phyloP scores from a whole-genome alignment of 176 grass and related monocot species.

The Avena insularis region DNA sequence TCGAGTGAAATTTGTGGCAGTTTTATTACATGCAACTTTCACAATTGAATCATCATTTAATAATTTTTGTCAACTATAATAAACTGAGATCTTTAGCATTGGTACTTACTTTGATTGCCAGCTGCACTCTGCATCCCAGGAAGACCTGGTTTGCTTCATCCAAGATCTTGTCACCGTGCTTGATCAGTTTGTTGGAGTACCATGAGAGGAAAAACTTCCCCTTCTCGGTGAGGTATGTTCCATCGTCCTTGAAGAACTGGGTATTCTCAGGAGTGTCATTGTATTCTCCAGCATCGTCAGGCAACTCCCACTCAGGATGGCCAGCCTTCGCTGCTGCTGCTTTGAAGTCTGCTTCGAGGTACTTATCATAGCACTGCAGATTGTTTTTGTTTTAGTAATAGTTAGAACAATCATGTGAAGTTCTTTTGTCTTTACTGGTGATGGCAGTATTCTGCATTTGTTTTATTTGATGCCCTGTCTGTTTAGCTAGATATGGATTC shows the following conservation, averaged over 20 bases:
- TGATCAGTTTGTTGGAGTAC: constrained; percentile 94
- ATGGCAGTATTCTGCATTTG: neutral
- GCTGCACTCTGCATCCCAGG: constrained; percentile 68
- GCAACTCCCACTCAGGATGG: constrained; percentile 88
- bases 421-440: constrained; percentile 1
- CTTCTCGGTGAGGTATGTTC: constrained; percentile 66
- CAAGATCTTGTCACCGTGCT: constrained; percentile 77
- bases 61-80: neutral
- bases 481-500: constrained; percentile 39
- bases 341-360: constrained; percentile 71
- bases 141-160: constrained; percentile 79
- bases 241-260: constrained; percentile 63
- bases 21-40: constrained; percentile 14
- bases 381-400: constrained; percentile 32
- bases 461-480: neutral
- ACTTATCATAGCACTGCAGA: constrained; percentile 89
- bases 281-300: constrained; percentile 78
- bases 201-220: constrained; percentile 89
- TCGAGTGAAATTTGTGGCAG: neutral
- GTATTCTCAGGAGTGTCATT: constrained; percentile 78
- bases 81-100: neutral
- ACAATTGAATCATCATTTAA: neutral
- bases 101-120: constrained; percentile 82
- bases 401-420: constrained; percentile 10
- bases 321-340: constrained; percentile 56